A percentile compares a stretch with the other conserved stretches of the same genome.
Evolutionary conservation across 805 yeast genomes (phyloP).

Genomic region (Barnettozyma botsteinii): DNA sequence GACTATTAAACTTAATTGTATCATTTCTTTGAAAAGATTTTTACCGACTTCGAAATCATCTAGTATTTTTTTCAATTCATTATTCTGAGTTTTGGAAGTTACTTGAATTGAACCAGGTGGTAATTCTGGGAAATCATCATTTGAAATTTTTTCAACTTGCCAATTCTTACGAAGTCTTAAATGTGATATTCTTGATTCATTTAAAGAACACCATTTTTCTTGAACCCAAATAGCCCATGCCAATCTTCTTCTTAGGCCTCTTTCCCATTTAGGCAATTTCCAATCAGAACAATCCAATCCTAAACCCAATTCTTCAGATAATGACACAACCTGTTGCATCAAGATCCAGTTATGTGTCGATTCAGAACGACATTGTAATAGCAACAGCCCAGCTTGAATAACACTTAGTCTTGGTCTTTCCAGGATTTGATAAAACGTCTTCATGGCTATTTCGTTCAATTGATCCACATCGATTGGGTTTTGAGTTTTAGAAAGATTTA

Average conservation of each 20-base stretch:
- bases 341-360: conserved; percentile 77
- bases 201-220: conserved; percentile 84
- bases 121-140: conserved; percentile 73
- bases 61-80: conserved; percentile 19
- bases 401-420: conserved; percentile 88
- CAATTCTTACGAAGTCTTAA: conserved; percentile 67
- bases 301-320: conserved; percentile 86
- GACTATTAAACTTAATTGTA: conserved; percentile 59
- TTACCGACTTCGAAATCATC: conserved; percentile 68
- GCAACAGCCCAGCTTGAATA: conserved; percentile 80
- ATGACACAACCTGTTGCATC: conserved; percentile 79
- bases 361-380: conserved; percentile 54
- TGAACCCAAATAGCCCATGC: conserved; percentile 96
- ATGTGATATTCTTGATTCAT: conserved; percentile 83
- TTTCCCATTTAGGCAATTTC: conserved; percentile 94
- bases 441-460: conserved; percentile 61
- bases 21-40: conserved; percentile 59
- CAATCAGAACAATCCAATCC: conserved; percentile 88
- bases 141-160: conserved; percentile 63
- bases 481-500: conserved; percentile 65
- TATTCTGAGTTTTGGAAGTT: conserved; percentile 8
- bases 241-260: conserved; percentile 76
- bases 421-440: conserved; percentile 62
- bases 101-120: conserved; percentile 28
- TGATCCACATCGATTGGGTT: conserved; percentile 68